Conservation (phyloP, 1,284 basidiomycete genomes). For the Porogramme epimiltina region DNA sequence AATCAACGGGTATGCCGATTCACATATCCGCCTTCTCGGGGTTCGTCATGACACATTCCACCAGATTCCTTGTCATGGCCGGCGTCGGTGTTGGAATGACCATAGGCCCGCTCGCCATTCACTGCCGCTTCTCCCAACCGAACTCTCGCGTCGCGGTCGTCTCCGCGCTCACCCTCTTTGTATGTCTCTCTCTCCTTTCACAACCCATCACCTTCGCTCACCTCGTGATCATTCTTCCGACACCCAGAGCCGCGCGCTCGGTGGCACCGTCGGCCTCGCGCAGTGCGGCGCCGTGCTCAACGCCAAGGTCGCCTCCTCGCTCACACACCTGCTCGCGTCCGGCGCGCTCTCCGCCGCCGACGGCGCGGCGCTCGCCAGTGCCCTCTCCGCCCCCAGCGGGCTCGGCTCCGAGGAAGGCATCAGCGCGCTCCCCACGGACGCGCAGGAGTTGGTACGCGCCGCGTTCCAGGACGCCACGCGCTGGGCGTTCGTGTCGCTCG, state of each 20-base stretch:
- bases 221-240: background rate
- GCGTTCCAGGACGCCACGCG: conserved; percentile 44
- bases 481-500: conserved; percentile 47
- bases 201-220: background rate
- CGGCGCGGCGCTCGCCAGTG: conserved; percentile 26
- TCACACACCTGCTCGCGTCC: conserved; percentile 30
- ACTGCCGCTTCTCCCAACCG: conserved; percentile 48
- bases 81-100: conserved; percentile 47
- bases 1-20: conserved; percentile 39
- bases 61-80: conserved; percentile 46
- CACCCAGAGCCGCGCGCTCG: conserved; percentile 47
- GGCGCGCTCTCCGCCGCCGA: conserved; percentile 33
- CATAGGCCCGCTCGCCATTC: conserved; percentile 41
- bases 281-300: conserved; percentile 51
- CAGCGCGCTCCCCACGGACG: conserved; percentile 33
- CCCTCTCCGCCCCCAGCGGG: conserved; percentile 13
- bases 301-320: conserved; percentile 40
- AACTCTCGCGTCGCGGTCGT: conserved; percentile 40
- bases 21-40: background rate
- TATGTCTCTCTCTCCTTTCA: conserved; percentile 27
- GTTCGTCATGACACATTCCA: too few relatives aligned
- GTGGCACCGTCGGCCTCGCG: conserved; percentile 53
- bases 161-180: conserved; percentile 46
- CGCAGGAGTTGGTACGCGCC: conserved; percentile 38
- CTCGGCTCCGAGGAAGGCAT: conserved; percentile 40